Base-by-base conservation (phyloP, 2,329 filamentous ascomycete species). In the Teratosphaeria epicoccoides region DNA sequence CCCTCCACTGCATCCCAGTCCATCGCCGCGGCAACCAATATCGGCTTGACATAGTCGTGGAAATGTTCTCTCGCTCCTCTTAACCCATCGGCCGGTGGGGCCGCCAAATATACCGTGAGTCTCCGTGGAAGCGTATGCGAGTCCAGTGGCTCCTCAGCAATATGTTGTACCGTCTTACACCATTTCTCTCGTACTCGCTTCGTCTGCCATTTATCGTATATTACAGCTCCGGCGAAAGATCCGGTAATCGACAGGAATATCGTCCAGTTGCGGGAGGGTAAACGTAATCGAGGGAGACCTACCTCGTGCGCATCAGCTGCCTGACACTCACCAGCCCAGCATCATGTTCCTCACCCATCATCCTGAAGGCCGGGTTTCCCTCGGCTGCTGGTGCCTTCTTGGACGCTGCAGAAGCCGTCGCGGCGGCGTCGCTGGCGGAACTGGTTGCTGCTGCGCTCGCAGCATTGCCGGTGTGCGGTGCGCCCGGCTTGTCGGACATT, bases 1-100 rank as follows among this genome's bases (percentile, higher is more conserved):
- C 91, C 93, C 71, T 97, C 91, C 5, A 97, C 80, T 52, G 96
- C 94, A 63, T 96, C 91, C 83, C 94, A 97, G 68, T 98, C 93
- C 64, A 97, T 73, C 0, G 90, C 90, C 1, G 88, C 91, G 2
- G 88, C 85, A 3, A 93, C 87, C 37, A 98, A 73, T 24, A 98
- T 80, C 1, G 93, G 93, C 75, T 97, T 97, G 43, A 96, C 81
- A 66, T 96, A 98, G 68, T 95, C 88, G 63, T 89, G 84, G 70
- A 95, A 98, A 71, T 97, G 90, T 60, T 97, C 89, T 62, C 95
- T 85, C n/a, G 90, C 87, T 43, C 81, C 72, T 52, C 89, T 80
- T 50, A 97, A 73, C 4, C 88, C 85, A 70, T 97, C 91, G 11
- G 85, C 88, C 0, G 93, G 93, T 5, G 93, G 90, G 3, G 86